A percentile compares a stretch with the other conserved stretches of the same genome.
These are phyloP conservation scores for Zea mays DNA, from an alignment of 176 grass and related monocot species.

Conservation along the genomic window Zm-B73-REFERENCE-NAM-5.0 NC_050104.1:60187501-60188000, in stretches of 20 bases:
- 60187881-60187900: conserved; percentile 92
- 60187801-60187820: conserved; percentile 28
- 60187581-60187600: conserved; percentile 70
- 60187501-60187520: conserved; percentile 35
- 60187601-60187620: conserved; percentile 89
- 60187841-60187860: conserved; percentile 44
- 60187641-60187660: conserved; percentile 50
- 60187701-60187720: conserved; percentile 89
- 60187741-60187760: conserved; percentile 56
- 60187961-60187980: conserved; percentile 88
- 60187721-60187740: conserved; percentile 82
- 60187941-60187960: conserved; percentile 54
- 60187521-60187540: conserved; percentile 21
- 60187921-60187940: conserved; percentile 42
- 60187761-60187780: conserved; percentile 19
- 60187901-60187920: conserved; percentile 69
- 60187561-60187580: conserved; percentile 25
- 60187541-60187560: conserved; percentile 22
- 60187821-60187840: neutral
- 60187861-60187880: conserved; percentile 96
- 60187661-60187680: conserved; percentile 53
- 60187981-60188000: conserved; percentile 74
- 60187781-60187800: conserved; percentile 18
- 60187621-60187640: conserved; percentile 94
- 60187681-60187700: conserved; percentile 90